Percentiles rank a stretch among this genome's conserved stretches.
Evolutionary conservation across 2,329 filamentous ascomycete species (phyloP).

Genomic region (Sarocladiaceae sp.): DNA sequence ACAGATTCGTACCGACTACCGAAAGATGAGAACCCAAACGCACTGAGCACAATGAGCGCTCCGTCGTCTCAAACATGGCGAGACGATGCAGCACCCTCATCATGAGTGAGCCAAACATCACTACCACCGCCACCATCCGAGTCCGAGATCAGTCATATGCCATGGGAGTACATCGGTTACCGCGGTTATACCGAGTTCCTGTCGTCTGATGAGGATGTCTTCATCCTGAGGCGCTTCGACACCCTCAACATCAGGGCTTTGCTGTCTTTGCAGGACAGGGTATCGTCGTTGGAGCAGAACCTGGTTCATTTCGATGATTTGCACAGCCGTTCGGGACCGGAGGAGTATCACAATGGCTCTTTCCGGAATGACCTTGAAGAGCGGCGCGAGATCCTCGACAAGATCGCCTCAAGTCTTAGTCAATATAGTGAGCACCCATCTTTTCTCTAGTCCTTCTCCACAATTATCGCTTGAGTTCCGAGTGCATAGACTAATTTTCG

Average conservation of each 20-base stretch:
- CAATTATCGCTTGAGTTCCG: too few species aligned
- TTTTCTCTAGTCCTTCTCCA: too few species aligned
- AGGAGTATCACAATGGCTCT: slow-evolving; percentile 22
- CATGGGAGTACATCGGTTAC: slow-evolving; percentile 28
- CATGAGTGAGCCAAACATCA: too few species aligned
- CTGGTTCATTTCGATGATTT: slow-evolving; percentile 21
- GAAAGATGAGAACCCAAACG: too few species aligned
- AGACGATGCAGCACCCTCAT: too few species aligned
- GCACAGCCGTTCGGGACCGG: slow-evolving; percentile 15
- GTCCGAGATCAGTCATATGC: slow-evolving; percentile 12
- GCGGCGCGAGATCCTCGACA: slow-evolving; percentile 14
- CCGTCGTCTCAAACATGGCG: too few species aligned
- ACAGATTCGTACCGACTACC: too few species aligned
- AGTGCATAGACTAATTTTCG: not conserved
- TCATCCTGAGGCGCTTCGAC: slow-evolving; percentile 28
- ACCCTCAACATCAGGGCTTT: slow-evolving; percentile 23
- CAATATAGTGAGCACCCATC: slow-evolving; percentile 20
- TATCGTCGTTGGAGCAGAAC: slow-evolving; percentile 24
- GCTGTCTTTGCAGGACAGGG: slow-evolving; percentile 28
- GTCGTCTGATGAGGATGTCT: slow-evolving; percentile 25
- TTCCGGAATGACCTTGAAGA: slow-evolving; percentile 21
- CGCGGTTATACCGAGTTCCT: slow-evolving; percentile 22
- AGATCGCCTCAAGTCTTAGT: slow-evolving; percentile 14
- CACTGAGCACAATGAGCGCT: too few species aligned
- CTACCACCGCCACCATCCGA: too few species aligned